Percentiles rank a stretch among this genome's conserved stretches.
Conservation (phyloP, 352 stramenopile species). For the Globisporangium lucens region DNA sequence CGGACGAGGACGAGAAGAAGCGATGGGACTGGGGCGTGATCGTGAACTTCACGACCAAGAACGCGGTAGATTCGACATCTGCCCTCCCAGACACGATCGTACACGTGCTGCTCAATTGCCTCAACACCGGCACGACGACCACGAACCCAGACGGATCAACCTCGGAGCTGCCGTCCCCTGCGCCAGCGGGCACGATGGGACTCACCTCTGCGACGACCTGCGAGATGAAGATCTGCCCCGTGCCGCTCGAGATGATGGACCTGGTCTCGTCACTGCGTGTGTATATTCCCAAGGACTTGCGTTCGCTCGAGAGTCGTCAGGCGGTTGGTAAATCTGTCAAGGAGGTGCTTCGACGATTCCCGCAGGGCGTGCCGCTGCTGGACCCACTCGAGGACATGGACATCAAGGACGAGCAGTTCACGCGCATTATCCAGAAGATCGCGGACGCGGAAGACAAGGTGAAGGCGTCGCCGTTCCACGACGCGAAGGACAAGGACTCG, state of each 20-base stretch:
- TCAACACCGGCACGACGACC: constrained; percentile 26
- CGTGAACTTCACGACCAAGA: constrained; percentile 84
- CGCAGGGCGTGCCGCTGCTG: constrained; percentile 86
- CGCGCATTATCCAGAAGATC: constrained; percentile 85
- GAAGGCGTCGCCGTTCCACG: constrained; percentile 60
- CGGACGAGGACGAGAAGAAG: constrained; percentile 43
- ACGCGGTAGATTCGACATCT: constrained; percentile 60
- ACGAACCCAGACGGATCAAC: constrained; percentile 24
- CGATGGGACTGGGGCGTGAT: constrained; percentile 86
- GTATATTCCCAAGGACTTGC: constrained; percentile 84
- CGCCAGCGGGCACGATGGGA: constrained; percentile 57
- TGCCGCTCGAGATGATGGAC: constrained; percentile 77
- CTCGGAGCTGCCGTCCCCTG: constrained; percentile 48
- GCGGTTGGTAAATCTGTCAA: constrained; percentile 77
- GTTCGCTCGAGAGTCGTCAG: constrained; percentile 67
- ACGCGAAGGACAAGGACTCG: constrained; percentile 66
- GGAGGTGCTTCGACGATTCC: constrained; percentile 73
- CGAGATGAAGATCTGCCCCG: constrained; percentile 86
- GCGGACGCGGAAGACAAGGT: constrained; percentile 74
- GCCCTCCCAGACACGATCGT: constrained; percentile 66
- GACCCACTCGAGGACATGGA: constrained; percentile 95
- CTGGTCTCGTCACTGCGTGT: constrained; percentile 76
- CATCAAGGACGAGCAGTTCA: constrained; percentile 91
- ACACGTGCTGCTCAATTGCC: constrained; percentile 78
- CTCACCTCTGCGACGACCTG: constrained; percentile 39